A percentile compares a stretch with the other conserved stretches of the same genome.
Conservation (phyloP, 345 rosid genomes). For the Lepidium sativum region DNA sequence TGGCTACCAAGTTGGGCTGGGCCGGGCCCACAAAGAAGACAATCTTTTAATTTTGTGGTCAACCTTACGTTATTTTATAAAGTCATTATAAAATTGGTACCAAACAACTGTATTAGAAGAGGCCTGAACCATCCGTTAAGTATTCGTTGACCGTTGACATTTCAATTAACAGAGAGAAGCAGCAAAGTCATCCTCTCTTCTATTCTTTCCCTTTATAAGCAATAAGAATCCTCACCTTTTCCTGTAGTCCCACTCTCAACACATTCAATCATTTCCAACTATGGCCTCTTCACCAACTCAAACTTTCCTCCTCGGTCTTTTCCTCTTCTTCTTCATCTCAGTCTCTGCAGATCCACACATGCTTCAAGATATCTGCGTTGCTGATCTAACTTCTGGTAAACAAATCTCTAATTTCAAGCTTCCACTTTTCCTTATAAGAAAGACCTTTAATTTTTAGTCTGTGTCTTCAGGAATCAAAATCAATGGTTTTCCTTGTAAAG, state of each 20-base stretch:
- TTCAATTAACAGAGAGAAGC: background rate
- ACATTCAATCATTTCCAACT: background rate
- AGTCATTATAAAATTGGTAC: no score
- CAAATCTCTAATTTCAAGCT: background rate
- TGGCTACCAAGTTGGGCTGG: background rate
- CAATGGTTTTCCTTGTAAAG: constrained; percentile 57
- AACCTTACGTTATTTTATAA: no score
- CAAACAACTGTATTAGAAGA: background rate
- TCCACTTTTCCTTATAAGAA: background rate
- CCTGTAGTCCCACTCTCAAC: background rate
- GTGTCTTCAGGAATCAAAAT: constrained; percentile 32
- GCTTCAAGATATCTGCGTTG: constrained; percentile 88
- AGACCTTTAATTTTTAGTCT: background rate
- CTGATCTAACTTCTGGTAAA: constrained; percentile 50
- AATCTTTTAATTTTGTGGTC: background rate
- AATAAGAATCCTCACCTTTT: background rate
- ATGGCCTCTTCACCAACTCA: constrained; percentile 22
- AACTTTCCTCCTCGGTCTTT: constrained; percentile 11
- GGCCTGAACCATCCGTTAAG: background rate
- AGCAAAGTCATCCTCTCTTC: constrained; percentile 8
- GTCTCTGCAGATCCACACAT: constrained; percentile 54
- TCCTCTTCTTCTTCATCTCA: constrained; percentile 18
- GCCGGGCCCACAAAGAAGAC: background rate
- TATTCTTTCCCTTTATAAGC: constrained; percentile 19
- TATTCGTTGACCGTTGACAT: constrained; percentile 14